Conservation (phyloP, 164 flowering plant species). For the Vitis rupestris region DNA sequence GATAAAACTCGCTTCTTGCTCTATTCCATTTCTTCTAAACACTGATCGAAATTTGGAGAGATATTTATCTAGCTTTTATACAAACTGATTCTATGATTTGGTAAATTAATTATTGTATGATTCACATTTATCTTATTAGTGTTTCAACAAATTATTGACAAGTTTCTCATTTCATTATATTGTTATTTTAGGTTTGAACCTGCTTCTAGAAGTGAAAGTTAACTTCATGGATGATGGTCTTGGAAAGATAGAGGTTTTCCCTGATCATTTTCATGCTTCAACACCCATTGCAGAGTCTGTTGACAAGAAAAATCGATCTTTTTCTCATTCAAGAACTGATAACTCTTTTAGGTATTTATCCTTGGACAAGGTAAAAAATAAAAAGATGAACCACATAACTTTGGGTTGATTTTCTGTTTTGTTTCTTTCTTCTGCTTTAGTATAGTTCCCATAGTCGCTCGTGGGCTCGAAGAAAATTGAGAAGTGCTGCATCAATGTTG, state of each 20-base stretch:
- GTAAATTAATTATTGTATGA: too few species aligned
- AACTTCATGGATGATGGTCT: constrained; percentile 71
- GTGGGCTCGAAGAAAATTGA: constrained; percentile 43
- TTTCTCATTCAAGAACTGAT: constrained; percentile 28
- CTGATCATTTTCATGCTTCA: constrained; percentile 69
- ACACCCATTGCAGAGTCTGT: constrained; percentile 27
- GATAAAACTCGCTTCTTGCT: too few species aligned
- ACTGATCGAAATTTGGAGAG: too few species aligned
- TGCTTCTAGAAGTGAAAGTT: constrained; percentile 7
- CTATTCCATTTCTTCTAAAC: too few species aligned
- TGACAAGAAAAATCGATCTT: constrained; percentile 21
- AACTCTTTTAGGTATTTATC: constrained; percentile 39
- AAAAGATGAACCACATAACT: not conserved
- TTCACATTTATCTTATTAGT: too few species aligned
- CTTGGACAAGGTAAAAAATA: not conserved
- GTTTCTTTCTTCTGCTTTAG: constrained; percentile 27
- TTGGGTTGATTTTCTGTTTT: constrained; percentile 4
- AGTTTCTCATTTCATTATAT: not conserved
- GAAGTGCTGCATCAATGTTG: constrained; percentile 61
- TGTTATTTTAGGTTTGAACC: not conserved
- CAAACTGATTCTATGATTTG: too few species aligned
- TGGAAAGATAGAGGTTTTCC: constrained; percentile 51
- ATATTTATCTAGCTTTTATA: too few species aligned
- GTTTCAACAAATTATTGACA: too few species aligned
- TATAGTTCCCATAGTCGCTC: constrained; percentile 39